Evolutionary conservation across 306 rosid species (phyloP), one percentile per base, ranked within the genome.

Genomic region (Begonia masoniana): DNA sequence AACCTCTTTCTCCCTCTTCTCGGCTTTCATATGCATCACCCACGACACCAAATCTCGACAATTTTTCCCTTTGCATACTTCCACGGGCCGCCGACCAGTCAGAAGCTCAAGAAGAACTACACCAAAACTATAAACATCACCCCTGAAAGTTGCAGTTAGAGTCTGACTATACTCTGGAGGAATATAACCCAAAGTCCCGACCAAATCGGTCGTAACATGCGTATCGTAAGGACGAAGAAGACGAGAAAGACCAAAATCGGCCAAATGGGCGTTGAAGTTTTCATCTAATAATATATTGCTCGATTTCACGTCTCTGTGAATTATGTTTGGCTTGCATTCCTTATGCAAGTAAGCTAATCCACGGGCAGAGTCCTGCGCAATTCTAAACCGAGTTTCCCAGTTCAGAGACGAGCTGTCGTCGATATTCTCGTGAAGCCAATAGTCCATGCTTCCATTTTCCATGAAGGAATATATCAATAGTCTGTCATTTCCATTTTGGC

Each of bases 91-190:
- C 62, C 81, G 68, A 23, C 84, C 70, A 0, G 95, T 85, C 24
- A 81, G 77, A 63, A 85, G 86, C 76, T 85, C 89, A 1, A 85
- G 82, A 67, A 85, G 89, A 58, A 85, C 95, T n/a, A 84, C 89
- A 0, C 94, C 94, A 3, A 78, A 84, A 67, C 94, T 84, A 45
- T 78, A 84, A 53, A 84, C 89, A 62, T 84, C 94, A 0, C 94
- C 94, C 54, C 86, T 68, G 68, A 73, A 78, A 1, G 89, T 84
- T 51, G 89, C 94, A 4, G 76, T 74, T 17, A 78, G 63, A 19
- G 94, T 74, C 71, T 84, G 94, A 62, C 89, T 65, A 55, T 85
- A 85, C 59, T 85, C 89, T 2, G 89, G 95, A 52, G 95, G 95
- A 57, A 85, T 85, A 19, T 85, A 85, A 15, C 95, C 95, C 62